Base-by-base conservation (phyloP, 805 yeast genomes). In the Zygosaccharomyces rouxii region DNA sequence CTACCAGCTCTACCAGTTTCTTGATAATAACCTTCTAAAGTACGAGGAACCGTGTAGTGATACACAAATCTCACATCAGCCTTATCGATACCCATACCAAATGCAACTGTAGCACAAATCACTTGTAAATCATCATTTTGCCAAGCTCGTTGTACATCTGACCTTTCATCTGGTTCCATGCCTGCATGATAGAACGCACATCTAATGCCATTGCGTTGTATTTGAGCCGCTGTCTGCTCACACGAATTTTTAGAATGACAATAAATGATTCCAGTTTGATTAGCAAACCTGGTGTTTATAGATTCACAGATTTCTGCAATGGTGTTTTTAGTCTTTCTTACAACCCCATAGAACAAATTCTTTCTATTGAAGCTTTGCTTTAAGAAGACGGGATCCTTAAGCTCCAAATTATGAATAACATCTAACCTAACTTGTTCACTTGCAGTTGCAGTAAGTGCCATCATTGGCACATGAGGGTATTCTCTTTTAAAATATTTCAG, bases 21-120 rank as follows among this genome's bases (percentile, higher is more conserved):
- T 67, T 94, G 99, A 60, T 94, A 94, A 66, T 94, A 94, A 0
- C 97, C 98, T 68, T 94, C 99, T 54, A 94, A 72, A 46, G 89
- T 87, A 58, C 97, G 72, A 0, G 99, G 97, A 22, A 94, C 70
- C 5, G 94, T 86, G 54, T 84, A 75, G 69, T 94, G 99, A 37
- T 88, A 81, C 3, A 94, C 98, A 71, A 77, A 90, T 41, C 99
- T 73, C 10, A 94, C 99, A 67, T 94, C 95, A 0, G 97, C 86
- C 65, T 94, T 94, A 69, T 94, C 99, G 48, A 94, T 92, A 42
- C 99, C 99, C 99, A 94, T 94, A 23, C 99, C 99, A 74, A 94
- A 94, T 0, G 99, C 99, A 59, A 94, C 86, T 0, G 99, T 94
- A 0, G 99, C 99, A 71, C 97, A 92, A 11, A 94, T 89, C 1